Percentiles rank a stretch among this genome's conserved stretches.
phyloP scores from a whole-genome alignment of 2,329 filamentous ascomycete species.

The Akanthomyces lecanii region DNA sequence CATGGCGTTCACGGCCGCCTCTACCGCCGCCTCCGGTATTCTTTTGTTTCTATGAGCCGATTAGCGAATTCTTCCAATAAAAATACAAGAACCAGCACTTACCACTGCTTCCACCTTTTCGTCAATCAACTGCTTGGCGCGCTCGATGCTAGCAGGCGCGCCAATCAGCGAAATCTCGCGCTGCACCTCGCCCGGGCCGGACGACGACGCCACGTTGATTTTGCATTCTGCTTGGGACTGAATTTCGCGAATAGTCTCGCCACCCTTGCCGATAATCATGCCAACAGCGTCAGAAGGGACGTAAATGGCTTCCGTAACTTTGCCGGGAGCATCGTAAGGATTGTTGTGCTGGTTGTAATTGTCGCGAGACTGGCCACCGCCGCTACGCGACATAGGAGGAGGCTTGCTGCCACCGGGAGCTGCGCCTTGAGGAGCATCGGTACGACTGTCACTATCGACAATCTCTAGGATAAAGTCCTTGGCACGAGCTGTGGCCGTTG shows the following conservation, averaged over 20 bases:
- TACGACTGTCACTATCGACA: conserved; percentile 81
- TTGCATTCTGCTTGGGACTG: conserved; percentile 84
- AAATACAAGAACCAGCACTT: conserved; percentile 35
- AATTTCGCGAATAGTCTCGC: conserved; percentile 93
- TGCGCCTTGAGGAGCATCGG: conserved; percentile 36
- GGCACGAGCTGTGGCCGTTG: conserved; percentile 68
- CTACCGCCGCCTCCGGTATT: conserved; percentile 40
- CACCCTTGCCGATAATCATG: conserved; percentile 95
- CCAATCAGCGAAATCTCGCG: conserved; percentile 85
- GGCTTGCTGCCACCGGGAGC: conserved; percentile 31
- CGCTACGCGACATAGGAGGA: neutral
- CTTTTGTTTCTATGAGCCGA: conserved; percentile 46
- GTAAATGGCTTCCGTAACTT: conserved; percentile 76
- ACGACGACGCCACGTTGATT: conserved; percentile 85
- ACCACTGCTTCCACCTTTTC: conserved; percentile 90
- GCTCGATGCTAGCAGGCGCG: conserved; percentile 68
- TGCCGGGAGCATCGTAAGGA: conserved; percentile 50
- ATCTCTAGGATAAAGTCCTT: conserved; percentile 91
- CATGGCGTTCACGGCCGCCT: conserved; percentile 35
- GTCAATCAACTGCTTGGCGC: conserved; percentile 79
- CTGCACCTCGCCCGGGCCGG: conserved; percentile 71
- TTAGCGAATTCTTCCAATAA: conserved; percentile 26
- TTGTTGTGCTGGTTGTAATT: conserved; percentile 34
- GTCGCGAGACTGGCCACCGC: conserved; percentile 9
- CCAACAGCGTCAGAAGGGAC: conserved; percentile 89